Evolutionary conservation across 202 grass and related monocot genomes (phyloP).

Genomic region (Cymbopogon flexuosus): DNA sequence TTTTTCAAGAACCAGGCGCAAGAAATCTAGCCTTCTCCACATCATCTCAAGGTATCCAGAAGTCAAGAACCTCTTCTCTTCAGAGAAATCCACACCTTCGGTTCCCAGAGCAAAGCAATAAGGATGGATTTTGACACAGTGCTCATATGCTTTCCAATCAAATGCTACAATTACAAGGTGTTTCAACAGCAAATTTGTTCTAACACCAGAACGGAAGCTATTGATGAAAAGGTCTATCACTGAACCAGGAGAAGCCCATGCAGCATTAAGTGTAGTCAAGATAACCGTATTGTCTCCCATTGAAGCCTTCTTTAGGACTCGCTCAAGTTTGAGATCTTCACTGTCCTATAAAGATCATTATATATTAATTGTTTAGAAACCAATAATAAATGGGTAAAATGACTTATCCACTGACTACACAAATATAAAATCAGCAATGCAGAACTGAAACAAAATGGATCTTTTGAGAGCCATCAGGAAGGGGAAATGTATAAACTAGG

Average conservation of each 20-base stretch:
- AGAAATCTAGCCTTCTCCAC: too few relatives aligned
- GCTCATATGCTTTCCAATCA: constrained; percentile 54
- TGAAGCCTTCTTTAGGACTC: constrained; percentile 50
- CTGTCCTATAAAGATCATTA: constrained; percentile 45
- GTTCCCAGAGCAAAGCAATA: constrained; percentile 62
- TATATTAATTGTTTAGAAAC: constrained; percentile 20
- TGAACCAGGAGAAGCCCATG: constrained; percentile 70
- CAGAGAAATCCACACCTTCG: constrained; percentile 59
- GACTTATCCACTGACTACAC: background rate
- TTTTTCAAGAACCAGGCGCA: too few relatives aligned
- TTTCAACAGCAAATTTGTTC: constrained; percentile 46
- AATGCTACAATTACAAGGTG: constrained; percentile 63
- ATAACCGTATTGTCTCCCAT: constrained; percentile 59
- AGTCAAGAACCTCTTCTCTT: constrained; percentile 65
- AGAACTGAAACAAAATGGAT: constrained; percentile 1
- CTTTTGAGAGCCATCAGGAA: background rate
- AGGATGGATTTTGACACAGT: constrained; percentile 53
- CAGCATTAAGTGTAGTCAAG: constrained; percentile 66
- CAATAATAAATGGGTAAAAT: background rate
- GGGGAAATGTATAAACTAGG: background rate
- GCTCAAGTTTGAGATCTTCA: constrained; percentile 57
- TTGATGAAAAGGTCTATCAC: constrained; percentile 60
- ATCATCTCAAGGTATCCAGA: constrained; percentile 56
- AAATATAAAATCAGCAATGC: background rate
- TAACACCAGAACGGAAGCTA: constrained; percentile 44